Percentiles rank a stretch among this genome's conserved stretches.
phyloP scores from a whole-genome alignment of 2,329 filamentous ascomycete species.

The Escovopsis weberi region DNA sequence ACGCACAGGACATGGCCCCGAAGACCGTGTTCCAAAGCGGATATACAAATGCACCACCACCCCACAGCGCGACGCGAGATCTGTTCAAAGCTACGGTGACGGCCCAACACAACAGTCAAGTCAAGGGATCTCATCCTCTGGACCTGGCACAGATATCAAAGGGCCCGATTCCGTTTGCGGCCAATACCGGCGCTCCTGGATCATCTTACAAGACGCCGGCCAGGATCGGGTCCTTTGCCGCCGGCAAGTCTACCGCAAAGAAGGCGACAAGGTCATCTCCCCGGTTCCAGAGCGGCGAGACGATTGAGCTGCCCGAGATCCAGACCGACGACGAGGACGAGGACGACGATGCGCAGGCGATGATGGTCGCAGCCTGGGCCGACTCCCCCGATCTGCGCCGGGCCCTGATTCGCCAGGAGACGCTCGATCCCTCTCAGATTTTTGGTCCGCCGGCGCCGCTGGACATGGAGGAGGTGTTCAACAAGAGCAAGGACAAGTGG shows the following conservation, averaged over 20 bases:
- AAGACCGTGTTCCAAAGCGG: constrained; percentile 48
- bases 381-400: constrained; percentile 70
- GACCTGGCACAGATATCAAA: constrained; percentile 83
- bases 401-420: constrained; percentile 68
- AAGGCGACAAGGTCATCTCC: constrained; percentile 57
- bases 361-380: constrained; percentile 63
- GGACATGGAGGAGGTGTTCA: constrained; percentile 94
- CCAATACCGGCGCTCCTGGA: constrained; percentile 43
- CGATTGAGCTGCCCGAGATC: constrained; percentile 87
- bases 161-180: constrained; percentile 78
- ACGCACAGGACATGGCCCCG: constrained; percentile 38
- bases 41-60: constrained; percentile 44
- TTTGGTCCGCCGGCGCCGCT: constrained; percentile 82
- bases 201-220: constrained; percentile 56
- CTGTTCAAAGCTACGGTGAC: constrained; percentile 54
- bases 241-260: constrained; percentile 43
- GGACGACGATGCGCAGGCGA: constrained; percentile 44
- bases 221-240: constrained; percentile 29
- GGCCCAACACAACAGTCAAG: constrained; percentile 50
- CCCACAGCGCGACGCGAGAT: constrained; percentile 37
- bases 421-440: constrained; percentile 67
- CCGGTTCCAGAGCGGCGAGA: constrained; percentile 76
- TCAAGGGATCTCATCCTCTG: constrained; percentile 51
- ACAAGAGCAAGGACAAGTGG: constrained; percentile 69
- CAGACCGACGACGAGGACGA: constrained; percentile 88